Evolutionary conservation across 2,329 filamentous ascomycete species (phyloP), one percentile per base, ranked within the genome.

Genomic region (Calycina herbarum): DNA sequence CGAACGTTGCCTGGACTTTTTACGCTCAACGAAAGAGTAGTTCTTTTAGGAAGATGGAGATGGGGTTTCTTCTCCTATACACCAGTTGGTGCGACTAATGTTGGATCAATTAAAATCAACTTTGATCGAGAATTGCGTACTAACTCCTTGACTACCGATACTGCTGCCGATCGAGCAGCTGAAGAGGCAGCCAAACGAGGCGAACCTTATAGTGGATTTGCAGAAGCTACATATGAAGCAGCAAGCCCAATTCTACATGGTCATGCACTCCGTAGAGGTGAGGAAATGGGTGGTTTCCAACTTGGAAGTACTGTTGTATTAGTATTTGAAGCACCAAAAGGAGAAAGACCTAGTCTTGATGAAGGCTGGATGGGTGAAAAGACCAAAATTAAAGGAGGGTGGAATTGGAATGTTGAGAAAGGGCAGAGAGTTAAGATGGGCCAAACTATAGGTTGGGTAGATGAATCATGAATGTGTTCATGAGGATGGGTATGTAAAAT

Each of bases 211-310:
- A 86, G 88, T n/a, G 95, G 95, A 0, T 99, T 94, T 75, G 88
- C 92, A 0, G 95, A 99, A 79, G 96, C 95, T 7, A 94, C 91
- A 2, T 99, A 99, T 75, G 86, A 86, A 57, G 84, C 83, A 17
- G 92, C 94, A 1, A 96, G 91, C 73, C 79, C 83, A 2, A 85
- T 97, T 1, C 83, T 99, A 0, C 87, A 87, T 24, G 95, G 96
- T 2, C 89, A 98, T 76, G 90, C 94, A 1, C 81, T 99, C 64
- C 86, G 89, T 69, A 85, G 91, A 57, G 95, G 95, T 42, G 94
- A 98, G 76, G 95, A 99, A 79, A 98, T 99, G 93, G 95, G 95
- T 63, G 96, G 95, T 0, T 99, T 99, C 80, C 93, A 96, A 81
- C 83, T 99, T 3, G 95, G 95, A 24, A 97, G 93, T 77, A 97